Percentiles rank a stretch among this genome's conserved stretches.
Conservation (phyloP, 345 rosid genomes). For the Euphorbia peplus region DNA sequence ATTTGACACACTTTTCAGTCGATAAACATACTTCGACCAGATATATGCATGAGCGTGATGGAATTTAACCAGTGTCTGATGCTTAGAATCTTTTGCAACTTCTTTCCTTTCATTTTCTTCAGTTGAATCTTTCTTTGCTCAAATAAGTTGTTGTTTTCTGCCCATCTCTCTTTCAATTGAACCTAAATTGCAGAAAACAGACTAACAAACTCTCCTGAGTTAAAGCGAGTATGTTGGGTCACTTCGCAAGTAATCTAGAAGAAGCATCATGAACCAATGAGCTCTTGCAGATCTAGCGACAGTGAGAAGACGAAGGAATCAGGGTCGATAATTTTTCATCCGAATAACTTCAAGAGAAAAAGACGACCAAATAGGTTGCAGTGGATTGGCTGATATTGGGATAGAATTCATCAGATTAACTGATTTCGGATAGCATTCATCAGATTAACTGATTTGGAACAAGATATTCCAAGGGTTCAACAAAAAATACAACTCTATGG, state of each 20-base stretch:
- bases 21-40: neutral
- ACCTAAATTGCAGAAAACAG: neutral
- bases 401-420: too few species aligned
- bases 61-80: neutral
- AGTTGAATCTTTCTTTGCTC: neutral
- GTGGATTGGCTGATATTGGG: too few species aligned
- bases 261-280: neutral
- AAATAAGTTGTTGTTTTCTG: neutral
- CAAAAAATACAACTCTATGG: neutral
- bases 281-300: neutral
- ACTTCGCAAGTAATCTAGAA: too few species aligned
- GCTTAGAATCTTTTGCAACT: neutral
- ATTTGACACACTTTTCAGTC: neutral
- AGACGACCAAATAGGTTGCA: neutral
- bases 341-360: neutral
- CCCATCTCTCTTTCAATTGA: neutral
- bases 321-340: neutral
- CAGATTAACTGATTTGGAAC: neutral
- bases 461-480: neutral
- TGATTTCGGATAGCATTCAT: too few species aligned
- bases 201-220: too few species aligned
- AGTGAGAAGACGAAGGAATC: neutral
- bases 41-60: neutral
- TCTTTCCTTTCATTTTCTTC: neutral
- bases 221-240: too few species aligned